These are phyloP conservation scores for Gossypium rotundifolium DNA, from an alignment of 345 rosid genomes.

Conservation along the genomic window DNA sequence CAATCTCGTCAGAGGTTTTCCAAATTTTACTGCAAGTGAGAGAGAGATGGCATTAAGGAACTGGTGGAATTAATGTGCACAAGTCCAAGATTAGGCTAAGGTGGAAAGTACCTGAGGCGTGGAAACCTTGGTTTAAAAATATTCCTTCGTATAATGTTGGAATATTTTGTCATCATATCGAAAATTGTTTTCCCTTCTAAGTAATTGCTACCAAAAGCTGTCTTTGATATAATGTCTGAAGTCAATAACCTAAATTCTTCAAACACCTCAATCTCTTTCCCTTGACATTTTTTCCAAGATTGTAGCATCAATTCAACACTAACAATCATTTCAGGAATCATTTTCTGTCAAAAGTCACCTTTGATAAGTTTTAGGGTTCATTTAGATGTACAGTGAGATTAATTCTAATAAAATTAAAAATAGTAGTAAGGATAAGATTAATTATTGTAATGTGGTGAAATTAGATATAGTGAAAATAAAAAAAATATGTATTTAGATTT, in stretches of 20 bases:
- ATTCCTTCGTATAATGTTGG: neutral
- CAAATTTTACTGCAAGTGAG: slow-evolving; percentile 16
- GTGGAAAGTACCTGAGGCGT: slow-evolving; percentile 20
- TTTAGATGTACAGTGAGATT: no score
- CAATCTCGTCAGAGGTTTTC: slow-evolving; percentile 14
- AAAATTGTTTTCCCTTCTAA: slow-evolving; percentile 37
- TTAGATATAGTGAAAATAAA: no score
- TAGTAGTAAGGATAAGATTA: no score
- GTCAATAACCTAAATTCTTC: slow-evolving; percentile 36
- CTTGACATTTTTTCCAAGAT: slow-evolving; percentile 29
- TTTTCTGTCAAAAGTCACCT: slow-evolving; percentile 14
- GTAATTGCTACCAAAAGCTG: slow-evolving; percentile 48
- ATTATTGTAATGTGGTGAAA: no score
- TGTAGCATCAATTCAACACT: slow-evolving; percentile 40
- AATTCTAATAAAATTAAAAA: no score
- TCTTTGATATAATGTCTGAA: slow-evolving; percentile 40
- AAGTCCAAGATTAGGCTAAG: neutral
- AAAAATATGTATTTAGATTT: no score
- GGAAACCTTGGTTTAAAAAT: slow-evolving; percentile 18
- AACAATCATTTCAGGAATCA: slow-evolving; percentile 32
- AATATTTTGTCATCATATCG: neutral
- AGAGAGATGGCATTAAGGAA: neutral
- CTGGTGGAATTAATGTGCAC: neutral
- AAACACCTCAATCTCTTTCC: slow-evolving; percentile 32
- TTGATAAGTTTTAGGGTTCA: neutral